A percentile compares a stretch with the other conserved stretches of the same genome.
Evolutionary conservation across 306 rosid species (phyloP).

Genomic region (Gleditsia sinensis): DNA sequence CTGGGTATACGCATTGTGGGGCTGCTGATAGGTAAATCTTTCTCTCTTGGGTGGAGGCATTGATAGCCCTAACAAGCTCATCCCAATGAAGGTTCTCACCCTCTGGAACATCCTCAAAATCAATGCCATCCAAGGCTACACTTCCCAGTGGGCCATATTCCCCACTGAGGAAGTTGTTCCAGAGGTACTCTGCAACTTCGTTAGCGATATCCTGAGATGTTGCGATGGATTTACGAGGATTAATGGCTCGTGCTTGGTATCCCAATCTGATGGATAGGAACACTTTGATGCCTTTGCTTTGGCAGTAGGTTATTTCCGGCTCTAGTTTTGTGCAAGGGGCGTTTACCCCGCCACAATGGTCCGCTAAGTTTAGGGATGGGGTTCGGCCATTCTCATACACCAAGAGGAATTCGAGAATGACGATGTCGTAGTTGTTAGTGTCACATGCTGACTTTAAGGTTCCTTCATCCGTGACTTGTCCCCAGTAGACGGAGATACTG

Average conservation of each 20-base stretch:
- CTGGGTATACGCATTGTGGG: slow-evolving; percentile 52
- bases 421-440: too few relatives aligned
- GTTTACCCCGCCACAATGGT: too few relatives aligned
- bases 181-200: slow-evolving; percentile 39
- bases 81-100: slow-evolving; percentile 35
- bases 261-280: slow-evolving; percentile 63
- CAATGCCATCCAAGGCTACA: slow-evolving; percentile 56
- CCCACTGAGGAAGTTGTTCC: slow-evolving; percentile 53
- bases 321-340: too few relatives aligned
- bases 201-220: slow-evolving; percentile 41
- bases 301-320: slow-evolving; percentile 25
- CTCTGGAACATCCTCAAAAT: slow-evolving; percentile 56
- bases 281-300: slow-evolving; percentile 47
- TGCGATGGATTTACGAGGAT: slow-evolving; percentile 37
- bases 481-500: too few relatives aligned
- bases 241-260: slow-evolving; percentile 30
- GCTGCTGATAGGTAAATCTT: slow-evolving; percentile 46
- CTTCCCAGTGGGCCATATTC: slow-evolving; percentile 41
- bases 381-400: too few relatives aligned
- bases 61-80: slow-evolving; percentile 39
- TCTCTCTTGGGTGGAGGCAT: background rate
- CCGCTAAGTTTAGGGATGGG: too few relatives aligned
- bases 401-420: too few relatives aligned
- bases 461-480: too few relatives aligned
- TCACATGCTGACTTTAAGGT: too few relatives aligned